Base-by-base conservation (phyloP, 768 basidiomycete species). In the Lanmaoa rubissima region DNA sequence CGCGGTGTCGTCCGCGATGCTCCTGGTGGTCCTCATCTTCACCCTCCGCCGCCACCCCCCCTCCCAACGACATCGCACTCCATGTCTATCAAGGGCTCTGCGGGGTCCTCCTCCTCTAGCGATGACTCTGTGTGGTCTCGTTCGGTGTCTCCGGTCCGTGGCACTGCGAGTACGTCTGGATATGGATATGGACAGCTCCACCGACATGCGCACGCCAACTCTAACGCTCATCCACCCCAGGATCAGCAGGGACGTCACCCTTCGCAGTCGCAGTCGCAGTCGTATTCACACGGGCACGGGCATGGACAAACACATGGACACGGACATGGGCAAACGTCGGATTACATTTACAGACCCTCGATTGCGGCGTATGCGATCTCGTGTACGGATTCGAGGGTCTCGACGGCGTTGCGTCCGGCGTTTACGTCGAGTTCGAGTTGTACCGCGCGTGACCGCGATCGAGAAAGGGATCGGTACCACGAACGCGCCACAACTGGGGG, bases 361-460 rank as follows among this genome's bases (percentile, higher is more conserved):
- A 67, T 71, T 16, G 53, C 69, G 1, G 69, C 71, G 3, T 71
- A 71, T 52, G 69, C 69, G 10, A 60, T 71, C 24, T 71, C 69
- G 10, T 71, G 69, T 12, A 71, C 70, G 8, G 70, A 71, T 59
- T 62, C 69, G 19, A 61, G 63, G 62, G 70, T 73, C n/a, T 73
- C 71, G 52, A 71, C 70, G 2, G 71, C 71, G 5, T 54, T 73
- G 47, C 68, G 70, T 6, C 70, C 70, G 28, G 70, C 70, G 34
- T 71, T 71, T 63, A 66, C 71, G 48, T 66, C 66, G 50, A 58
- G n/a, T 7, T 55, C 62, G 48, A 62, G 38, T 14, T 67, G 49
- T 16, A n/a, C 45, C 26, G 48, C 14, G 49, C 62, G 64, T 52
- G 66, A 65, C 16, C 59, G 65, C 17, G 65, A 66, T 5, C 58